Base-by-base conservation (phyloP, 306 rosid species). In the Arachis stenosperma region DNA sequence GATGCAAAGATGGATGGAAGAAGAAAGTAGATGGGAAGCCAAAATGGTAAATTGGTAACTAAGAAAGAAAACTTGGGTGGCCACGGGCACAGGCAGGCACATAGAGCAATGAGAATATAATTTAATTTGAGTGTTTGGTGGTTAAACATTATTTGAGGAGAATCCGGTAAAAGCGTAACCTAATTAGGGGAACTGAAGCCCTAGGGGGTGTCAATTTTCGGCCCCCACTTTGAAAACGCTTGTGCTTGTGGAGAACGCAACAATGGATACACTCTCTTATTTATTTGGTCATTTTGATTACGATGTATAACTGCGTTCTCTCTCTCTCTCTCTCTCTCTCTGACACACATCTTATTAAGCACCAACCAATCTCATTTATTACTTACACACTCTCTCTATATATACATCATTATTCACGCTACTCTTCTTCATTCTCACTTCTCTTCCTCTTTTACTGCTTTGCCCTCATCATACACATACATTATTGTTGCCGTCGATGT, bases 231-330 rank as follows among this genome's bases (percentile, higher is more conserved):
- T 65, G 54, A 77, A 73, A 85, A 75, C 62, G 82, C 88, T 33
- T 22, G 27, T 22, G 37, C 37, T 89, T 83, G 85, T 78, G 14
- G 68, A 77, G 82, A 79, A 89, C 88, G 91, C 91, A 85, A 86
- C 52, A 44, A 44, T 2, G 48, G 48, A 33, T 33, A 22, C 37
- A 4, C 37, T 33, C 37, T 33, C 37, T 33, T 33, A 78, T 87
- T 88, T 85, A 17, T 17, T 17, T 17, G 87, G 89, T 81, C 36
- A 84, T 88, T 82, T 13, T 60, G 90, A 92, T 87, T 87, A 83
- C 84, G 91, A 92, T 86, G 90, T 58, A 47, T 84, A 86, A 87
- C 98, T 73, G 27, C 27, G 92, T 74, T 73, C 55, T 71, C 76
- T 52, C 71, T 17, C 17, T 17, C 76, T 52, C 71, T 17, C 17